Conservation (phyloP, 768 basidiomycete species). For the Tremella fuciformis region DNA sequence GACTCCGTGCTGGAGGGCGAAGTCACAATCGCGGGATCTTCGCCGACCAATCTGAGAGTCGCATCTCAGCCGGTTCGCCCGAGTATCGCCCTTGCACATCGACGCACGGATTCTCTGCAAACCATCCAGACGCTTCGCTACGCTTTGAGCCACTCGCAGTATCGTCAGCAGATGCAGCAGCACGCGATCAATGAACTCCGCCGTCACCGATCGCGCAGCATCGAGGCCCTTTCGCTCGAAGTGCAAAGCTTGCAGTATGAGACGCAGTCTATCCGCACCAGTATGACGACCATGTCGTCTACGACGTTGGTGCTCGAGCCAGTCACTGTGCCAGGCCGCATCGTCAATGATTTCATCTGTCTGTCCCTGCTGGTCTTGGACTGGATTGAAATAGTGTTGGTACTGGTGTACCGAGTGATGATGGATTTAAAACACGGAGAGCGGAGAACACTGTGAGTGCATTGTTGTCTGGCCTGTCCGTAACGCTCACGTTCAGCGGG, state of each 20-base stretch:
- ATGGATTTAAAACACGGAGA: conserved; percentile 27
- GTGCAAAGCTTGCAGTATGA: not conserved
- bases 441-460: conserved; percentile 28
- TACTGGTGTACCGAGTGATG: conserved; percentile 23
- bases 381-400: conserved; percentile 27
- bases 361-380: conserved; percentile 28
- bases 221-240: not conserved
- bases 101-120: not conserved
- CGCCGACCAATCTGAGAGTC: conserved; percentile 1
- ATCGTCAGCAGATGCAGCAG: conserved; percentile 6
- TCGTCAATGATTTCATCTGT: conserved; percentile 38
- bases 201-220: not conserved
- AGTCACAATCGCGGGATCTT: not conserved
- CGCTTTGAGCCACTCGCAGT: not conserved
- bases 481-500: too few species aligned
- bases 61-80: conserved; percentile 1
- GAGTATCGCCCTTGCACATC: conserved; percentile 1
- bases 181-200: conserved; percentile 10
- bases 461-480: too few species aligned
- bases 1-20: not conserved
- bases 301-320: conserved; percentile 11
- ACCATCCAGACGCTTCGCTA: not conserved
- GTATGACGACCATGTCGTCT: not conserved
- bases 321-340: conserved; percentile 29
- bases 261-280: not conserved